Percentiles rank a stretch among this genome's conserved stretches.
Conservation (phyloP, 2,329 filamentous ascomycete genomes). For the Aaosphaeria pasadenensis region DNA sequence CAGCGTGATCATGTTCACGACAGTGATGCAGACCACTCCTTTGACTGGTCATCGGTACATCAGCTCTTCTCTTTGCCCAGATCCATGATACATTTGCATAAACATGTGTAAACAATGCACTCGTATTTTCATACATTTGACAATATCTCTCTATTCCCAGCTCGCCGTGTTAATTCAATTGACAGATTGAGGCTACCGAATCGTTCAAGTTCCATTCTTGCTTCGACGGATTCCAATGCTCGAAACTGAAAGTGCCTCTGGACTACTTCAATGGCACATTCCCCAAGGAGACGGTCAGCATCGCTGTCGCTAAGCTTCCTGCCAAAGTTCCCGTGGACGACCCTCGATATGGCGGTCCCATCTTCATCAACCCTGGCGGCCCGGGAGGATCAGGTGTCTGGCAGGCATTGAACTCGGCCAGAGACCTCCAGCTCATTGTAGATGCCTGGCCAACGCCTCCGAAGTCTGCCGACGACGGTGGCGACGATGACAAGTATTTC, state of each 20-base stretch:
- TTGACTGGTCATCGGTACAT: background rate
- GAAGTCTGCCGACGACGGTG: slow-evolving; percentile 3
- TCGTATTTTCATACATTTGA: no score
- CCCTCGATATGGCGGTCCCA: slow-evolving; percentile 39
- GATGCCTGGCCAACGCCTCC: slow-evolving; percentile 14
- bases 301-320: slow-evolving; percentile 30
- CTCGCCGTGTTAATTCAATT: background rate
- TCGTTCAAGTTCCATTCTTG: slow-evolving; percentile 30
- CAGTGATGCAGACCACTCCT: no score
- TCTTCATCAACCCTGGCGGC: slow-evolving; percentile 45
- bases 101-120: no score
- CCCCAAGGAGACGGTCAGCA: slow-evolving; percentile 22
- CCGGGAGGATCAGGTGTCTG: slow-evolving; percentile 41
- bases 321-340: slow-evolving; percentile 34
- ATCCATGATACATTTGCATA: no score
- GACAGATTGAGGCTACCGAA: slow-evolving; percentile 21
- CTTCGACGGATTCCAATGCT: slow-evolving; percentile 30
- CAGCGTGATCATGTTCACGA: no score
- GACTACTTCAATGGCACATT: slow-evolving; percentile 38
- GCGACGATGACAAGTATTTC: slow-evolving; percentile 33
- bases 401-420: slow-evolving; percentile 22
- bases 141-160: no score
- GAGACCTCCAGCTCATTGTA: slow-evolving; percentile 23
- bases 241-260: slow-evolving; percentile 32
- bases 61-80: background rate